Conservation (phyloP, 768 basidiomycete species). For the Boletus huronensis region DNA sequence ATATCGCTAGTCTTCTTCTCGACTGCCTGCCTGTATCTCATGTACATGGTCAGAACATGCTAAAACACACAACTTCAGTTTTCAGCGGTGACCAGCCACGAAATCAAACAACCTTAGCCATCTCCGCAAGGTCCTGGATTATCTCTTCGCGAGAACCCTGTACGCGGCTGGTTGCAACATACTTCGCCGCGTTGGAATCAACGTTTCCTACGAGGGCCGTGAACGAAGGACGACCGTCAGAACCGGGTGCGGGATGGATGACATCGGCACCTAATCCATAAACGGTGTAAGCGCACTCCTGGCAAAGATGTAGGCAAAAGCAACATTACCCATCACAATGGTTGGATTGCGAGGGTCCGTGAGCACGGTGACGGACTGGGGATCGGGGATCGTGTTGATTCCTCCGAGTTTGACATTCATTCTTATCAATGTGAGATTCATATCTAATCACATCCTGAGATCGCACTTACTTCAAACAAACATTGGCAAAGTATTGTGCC, state of each 20-base stretch:
- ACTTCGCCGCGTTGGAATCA: constrained; percentile 73
- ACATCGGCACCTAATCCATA: constrained; percentile 64
- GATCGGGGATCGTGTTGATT: constrained; percentile 75
- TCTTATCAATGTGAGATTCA: constrained; percentile 34
- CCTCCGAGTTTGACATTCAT: constrained; percentile 85
- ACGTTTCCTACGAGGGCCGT: constrained; percentile 79
- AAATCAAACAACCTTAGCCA: constrained; percentile 49
- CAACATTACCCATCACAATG: constrained; percentile 65
- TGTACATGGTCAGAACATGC: constrained; percentile 57
- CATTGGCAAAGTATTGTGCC: constrained; percentile 77
- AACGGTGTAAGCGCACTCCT: constrained; percentile 1
- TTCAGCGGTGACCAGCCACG: neutral
- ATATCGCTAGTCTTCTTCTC: constrained; percentile 46
- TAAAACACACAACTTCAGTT: constrained; percentile 25
- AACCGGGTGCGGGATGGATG: constrained; percentile 78
- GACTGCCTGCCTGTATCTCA: constrained; percentile 48
- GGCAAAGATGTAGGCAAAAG: neutral
- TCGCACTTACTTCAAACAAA: constrained; percentile 64
- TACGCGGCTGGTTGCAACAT: constrained; percentile 56
- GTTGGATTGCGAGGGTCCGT: constrained; percentile 72
- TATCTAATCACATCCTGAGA: neutral
- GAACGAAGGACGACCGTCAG: constrained; percentile 76
- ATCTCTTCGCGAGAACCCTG: constrained; percentile 73
- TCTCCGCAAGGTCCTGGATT: constrained; percentile 64
- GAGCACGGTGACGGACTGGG: constrained; percentile 58